These are phyloP conservation scores for Kwoniella pini DNA, from an alignment of 768 basidiomycete genomes.

Conservation along the genomic window DNA sequence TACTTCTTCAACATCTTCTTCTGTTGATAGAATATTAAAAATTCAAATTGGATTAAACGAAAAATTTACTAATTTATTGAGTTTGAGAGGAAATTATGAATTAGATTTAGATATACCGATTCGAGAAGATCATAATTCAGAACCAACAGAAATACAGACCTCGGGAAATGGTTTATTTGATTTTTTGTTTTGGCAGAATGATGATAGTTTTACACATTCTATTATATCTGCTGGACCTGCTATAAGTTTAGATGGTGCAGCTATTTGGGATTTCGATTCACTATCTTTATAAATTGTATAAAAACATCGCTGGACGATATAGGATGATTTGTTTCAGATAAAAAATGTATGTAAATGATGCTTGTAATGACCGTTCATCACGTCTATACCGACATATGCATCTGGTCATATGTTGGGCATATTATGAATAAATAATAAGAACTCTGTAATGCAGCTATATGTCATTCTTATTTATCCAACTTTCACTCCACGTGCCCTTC, in stretches of 20 bases:
- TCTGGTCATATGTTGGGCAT: no score
- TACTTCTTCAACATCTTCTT: slow-evolving; percentile 6
- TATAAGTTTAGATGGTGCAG: slow-evolving; percentile 3
- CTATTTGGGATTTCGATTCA: slow-evolving; percentile 19
- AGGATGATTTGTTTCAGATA: no score
- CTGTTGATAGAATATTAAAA: not conserved
- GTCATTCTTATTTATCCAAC: not conserved
- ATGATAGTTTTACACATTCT: not conserved
- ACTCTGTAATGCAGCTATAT: no score
- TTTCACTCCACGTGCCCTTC: not conserved
- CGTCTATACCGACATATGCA: no score
- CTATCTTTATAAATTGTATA: not conserved
- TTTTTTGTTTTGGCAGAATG: not conserved
- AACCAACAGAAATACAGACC: not conserved
- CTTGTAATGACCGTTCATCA: no score
- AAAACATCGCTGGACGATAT: no score
- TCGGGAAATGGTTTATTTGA: not conserved
- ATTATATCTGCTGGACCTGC: not conserved
- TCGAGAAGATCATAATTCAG: not conserved
- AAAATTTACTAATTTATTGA: not conserved
- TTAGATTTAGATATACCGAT: not conserved
- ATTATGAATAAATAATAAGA: no score
- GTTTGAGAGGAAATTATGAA: not conserved
- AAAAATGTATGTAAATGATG: no score
- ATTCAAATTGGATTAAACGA: not conserved